Conservation (phyloP, 1,139 yeast genomes). For the Taiozyma sp. region DNA sequence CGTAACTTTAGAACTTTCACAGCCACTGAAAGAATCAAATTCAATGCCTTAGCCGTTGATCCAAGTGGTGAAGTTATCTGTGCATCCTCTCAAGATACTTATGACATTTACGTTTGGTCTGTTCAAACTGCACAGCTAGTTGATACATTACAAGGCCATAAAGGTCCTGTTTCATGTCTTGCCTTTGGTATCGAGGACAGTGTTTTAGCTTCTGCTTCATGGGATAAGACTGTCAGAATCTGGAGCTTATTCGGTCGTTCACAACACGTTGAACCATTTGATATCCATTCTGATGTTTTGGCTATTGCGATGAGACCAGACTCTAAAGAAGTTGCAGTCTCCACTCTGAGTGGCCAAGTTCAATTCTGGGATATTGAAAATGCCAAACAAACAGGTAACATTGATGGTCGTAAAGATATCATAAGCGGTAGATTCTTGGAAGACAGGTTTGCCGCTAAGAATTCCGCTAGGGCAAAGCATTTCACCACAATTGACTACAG, state of each 20-base stretch:
- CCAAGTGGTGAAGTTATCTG: conserved; percentile 97
- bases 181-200: conserved; percentile 81
- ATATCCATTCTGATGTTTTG: conserved; percentile 79
- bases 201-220: conserved; percentile 82
- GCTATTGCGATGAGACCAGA: conserved; percentile 86
- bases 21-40: conserved; percentile 83
- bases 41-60: conserved; percentile 86
- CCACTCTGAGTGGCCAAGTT: conserved; percentile 86
- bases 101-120: conserved; percentile 93
- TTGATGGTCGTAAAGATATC: conserved; percentile 85
- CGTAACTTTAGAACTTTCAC: conserved; percentile 94
- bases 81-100: conserved; percentile 90
- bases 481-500: conserved; percentile 81
- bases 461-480: conserved; percentile 77
- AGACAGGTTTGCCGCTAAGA: conserved; percentile 77
- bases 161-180: conserved; percentile 88
- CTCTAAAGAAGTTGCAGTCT: conserved; percentile 81
- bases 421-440: conserved; percentile 79
- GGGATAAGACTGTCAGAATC: conserved; percentile 92
- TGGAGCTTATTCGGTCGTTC: conserved; percentile 91
- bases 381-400: conserved; percentile 74
- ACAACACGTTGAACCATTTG: conserved; percentile 86
- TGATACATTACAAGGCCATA: conserved; percentile 87
- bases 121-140: conserved; percentile 92
- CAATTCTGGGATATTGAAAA: conserved; percentile 77